Base-by-base conservation (phyloP, 1,139 yeast species). In the Lodderomyces metapsilosis region DNA sequence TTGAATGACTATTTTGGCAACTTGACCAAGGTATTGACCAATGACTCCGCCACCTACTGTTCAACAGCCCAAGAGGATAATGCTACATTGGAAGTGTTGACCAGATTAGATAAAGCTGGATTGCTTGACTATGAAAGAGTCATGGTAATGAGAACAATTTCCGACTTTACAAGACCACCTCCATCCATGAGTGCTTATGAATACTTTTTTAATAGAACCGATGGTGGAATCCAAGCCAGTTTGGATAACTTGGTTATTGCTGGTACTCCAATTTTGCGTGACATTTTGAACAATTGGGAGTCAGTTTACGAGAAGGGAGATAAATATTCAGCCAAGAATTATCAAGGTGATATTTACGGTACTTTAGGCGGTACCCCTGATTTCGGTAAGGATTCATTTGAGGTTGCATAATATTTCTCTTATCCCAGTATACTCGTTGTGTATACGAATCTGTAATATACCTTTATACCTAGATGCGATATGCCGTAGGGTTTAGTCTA, bases 1-100 rank as follows among this genome's bases (percentile, higher is more conserved):
- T 66, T 81, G 51, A 74, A 71, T 48, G 75, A 77, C 52, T 67
- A 78, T 51, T 78, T 79, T 55, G 56, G 69, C 24, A 67, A 68
- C 55, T 76, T 66, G 54, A 71, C 83, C 25, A 48, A 54, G 22
- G 54, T 79, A 49, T 60, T 80, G 58, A 75, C 85, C 47, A 82
- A 82, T 53, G 81, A 80, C 37, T 70, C 83, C 37, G 84, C 80
- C 18, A 64, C 62, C 23, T 82, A 80, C 65, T 78, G 85, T 59
- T 58, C 82, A 25, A 77, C 84, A 37, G 85, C 84, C 42, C 85
- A 80, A 60, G 88, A 82, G 60, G 87, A 82, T 57, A 78, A 80
- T 54, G 87, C 87, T 25, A 69, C 83, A 10, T 71, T 81, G 53
- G 84, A 81, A 57, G 79, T 81, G 3, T 61, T 81, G 45, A 56